Evolutionary conservation across 106 monocot genomes (phyloP), one percentile per base, ranked within the genome.

Genomic region (Acanthochlamys bracteata): DNA sequence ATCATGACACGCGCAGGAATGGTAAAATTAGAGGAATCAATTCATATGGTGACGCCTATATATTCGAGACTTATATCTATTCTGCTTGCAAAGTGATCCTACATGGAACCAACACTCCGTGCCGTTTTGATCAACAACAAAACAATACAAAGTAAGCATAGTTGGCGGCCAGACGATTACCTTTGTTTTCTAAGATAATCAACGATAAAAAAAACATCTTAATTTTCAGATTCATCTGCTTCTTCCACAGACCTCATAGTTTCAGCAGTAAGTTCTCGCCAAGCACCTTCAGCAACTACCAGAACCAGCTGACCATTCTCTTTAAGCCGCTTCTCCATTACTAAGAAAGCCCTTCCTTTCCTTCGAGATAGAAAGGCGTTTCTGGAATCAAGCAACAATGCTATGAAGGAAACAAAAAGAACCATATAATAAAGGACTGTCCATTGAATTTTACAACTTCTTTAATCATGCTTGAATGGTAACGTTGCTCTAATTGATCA

Each of bases 271-370:
- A 90, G 84, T 19, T 95, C 90, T 70, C 90, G 94, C 12, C 94
- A 90, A 43, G 94, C 90, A 71, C 90, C 94, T 71, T 95, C 94
- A 7, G 94, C 94, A 24, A 95, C 86, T 63, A 95, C 90, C 41
- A 95, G 69, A 54, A 95, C 94, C 90, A 90, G 81, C 27, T 95
- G 94, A 2, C 82, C 88, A 42, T 78, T 74, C 69, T 88, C 88
- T 43, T 88, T 83, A 24, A 88, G 77, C 11, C 88, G 57, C 60
- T 69, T 83, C 68, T 88, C 80, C 11, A 83, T 63, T 63, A 88
- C 59, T 80, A 77, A 55, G 78, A 67, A 52, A 88, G 83, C 14
- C 88, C 86, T 25, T 82, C 86, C 41, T 83, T 79, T 40, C 83
- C 86, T 66, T 86, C 86, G 23, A 86, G 71, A 73, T 88, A 80